Evolutionary conservation across 2,329 filamentous ascomycete genomes (phyloP), one percentile per base, ranked within the genome.

Genomic region (Mollisia scopiformis): DNA sequence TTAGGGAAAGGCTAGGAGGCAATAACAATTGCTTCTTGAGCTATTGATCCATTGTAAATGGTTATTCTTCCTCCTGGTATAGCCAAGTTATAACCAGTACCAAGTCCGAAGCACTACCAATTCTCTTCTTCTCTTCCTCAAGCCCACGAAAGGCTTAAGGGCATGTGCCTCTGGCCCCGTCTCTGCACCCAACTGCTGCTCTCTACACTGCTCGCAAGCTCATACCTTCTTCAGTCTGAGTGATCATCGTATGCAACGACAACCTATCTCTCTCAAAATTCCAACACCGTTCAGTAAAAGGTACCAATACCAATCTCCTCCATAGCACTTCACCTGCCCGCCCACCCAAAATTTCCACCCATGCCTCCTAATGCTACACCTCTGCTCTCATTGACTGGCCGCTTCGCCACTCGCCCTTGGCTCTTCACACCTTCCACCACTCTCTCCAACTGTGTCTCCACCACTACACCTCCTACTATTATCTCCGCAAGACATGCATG

Each of bases 391-490:
- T 93, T 93, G 31, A 92, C 88, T 0, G 90, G 90, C 67, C 91
- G 79, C 79, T 93, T 93, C 7, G 90, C 88, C 11, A 94, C 89
- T 33, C 86, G 86, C 19, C 91, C 91, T 72, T 93, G 90, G 8
- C 86, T 84, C 59, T 82, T 88, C 5, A 98, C 94, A 1, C 92
- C 93, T 33, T 91, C 85, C 4, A 97, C 91, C 57, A 98, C 95
- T 75, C 88, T 88, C 60, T 97, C 93, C 63, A 96, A 78, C 70
- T 89, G 92, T 31, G 94, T 97, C 79, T 98, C 94, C 25, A 98
- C 88, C 16, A 98, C 94, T 14, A 97, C 92, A 1, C 94, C 94
- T 14, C 94, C 94, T 16, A 97, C 91, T 59, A 98, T 90, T 92
- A 98, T 96, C 81, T 98, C 94, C 60, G 88, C 88, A 10, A 98